Evolutionary conservation across 352 stramenopile genomes (phyloP), one percentile per base, ranked within the genome.

Genomic region (Phytopythium sindhum): DNA sequence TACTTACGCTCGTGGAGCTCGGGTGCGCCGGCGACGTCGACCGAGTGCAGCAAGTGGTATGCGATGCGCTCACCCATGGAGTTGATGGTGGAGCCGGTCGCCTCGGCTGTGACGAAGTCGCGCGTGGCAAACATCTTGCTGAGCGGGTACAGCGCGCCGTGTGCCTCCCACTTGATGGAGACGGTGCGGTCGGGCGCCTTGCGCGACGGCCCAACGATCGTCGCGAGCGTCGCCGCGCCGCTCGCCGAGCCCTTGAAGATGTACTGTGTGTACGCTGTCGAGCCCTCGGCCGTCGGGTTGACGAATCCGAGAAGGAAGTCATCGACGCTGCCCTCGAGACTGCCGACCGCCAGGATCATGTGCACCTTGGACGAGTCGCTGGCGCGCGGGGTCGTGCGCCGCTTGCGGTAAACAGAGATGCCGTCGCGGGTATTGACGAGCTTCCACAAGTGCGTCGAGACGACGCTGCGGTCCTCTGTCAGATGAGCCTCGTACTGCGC

Each of bases 81-180:
- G 58, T 61, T 60, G 44, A 61, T 61, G 42, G 51, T 66, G 12
- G 55, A 52, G 42, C 60, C 60, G 9, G 53, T 61, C 10, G 51
- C 48, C 42, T 66, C 60, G 50, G 51, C 29, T 12, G 48, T 42
- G 50, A 66, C 60, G n/a, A 54, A 66, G 44, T 66, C 60, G 26
- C 58, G 39, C 52, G 42, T 64, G 23, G 53, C 44, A 21, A 70
- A 54, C 26, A 69, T 24, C n/a, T 61, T 60, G 35, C 31, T 67
- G 24, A 62, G 65, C 7, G 63, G 65, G 12, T 71, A 50, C 1
- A 63, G 61, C 19, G 60, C 53, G 51, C 68, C 65, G 9, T 66
- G 72, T 1, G 57, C 69, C 41, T 73, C 65, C 71, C 71, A 78
- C 47, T 76, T 78, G 63, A 78, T 75, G 17, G 63, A 50, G 12